phyloP scores from a whole-genome alignment of 345 rosid species.

The Eucalyptus caleyi region DNA sequence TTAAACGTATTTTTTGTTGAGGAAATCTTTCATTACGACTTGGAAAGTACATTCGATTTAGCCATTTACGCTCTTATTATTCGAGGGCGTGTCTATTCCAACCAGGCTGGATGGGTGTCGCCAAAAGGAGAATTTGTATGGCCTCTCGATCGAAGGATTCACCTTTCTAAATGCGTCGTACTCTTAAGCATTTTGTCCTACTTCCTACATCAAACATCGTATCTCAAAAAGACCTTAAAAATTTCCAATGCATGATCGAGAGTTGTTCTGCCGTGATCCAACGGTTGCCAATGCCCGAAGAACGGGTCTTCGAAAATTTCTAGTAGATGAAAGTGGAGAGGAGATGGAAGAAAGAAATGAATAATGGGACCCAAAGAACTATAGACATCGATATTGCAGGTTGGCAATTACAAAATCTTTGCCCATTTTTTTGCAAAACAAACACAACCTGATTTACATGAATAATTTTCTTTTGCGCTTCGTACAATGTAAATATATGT shows the following conservation, averaged over 20 bases:
- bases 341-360: neutral
- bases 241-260: neutral
- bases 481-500: neutral
- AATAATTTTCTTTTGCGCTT: neutral
- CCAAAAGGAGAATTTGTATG: neutral
- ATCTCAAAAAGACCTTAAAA: neutral
- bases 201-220: neutral
- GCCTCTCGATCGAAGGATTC: no score
- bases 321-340: neutral
- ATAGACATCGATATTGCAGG: neutral
- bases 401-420: neutral
- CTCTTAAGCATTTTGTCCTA: neutral
- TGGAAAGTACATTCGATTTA: neutral
- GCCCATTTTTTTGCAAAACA: neutral
- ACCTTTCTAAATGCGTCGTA: neutral
- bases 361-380: neutral
- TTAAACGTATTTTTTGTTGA: neutral
- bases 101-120: neutral
- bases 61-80: neutral
- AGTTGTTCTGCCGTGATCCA: neutral
- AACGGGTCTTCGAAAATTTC: neutral
- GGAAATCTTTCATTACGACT: neutral
- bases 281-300: neutral
- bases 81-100: neutral
- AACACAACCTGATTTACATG: neutral